Percentiles rank a stretch among this genome's conserved stretches.
These are phyloP conservation scores for Dorcoceras hygrometricum DNA, from an alignment of 257 asterid genomes.

Conservation along the genomic window DNA sequence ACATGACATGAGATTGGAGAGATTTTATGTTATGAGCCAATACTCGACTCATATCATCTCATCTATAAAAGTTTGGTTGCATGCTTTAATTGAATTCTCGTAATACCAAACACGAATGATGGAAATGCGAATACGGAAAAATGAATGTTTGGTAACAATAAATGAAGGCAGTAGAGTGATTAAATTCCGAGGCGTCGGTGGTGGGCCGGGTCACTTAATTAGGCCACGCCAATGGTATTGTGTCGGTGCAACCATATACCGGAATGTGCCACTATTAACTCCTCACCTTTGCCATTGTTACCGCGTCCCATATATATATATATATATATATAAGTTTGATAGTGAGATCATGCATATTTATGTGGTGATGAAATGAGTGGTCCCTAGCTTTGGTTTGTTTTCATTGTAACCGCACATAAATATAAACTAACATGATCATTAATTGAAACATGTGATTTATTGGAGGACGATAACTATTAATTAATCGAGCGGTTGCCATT, in stretches of 20 bases:
- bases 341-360: too few relatives aligned
- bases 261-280: neutral
- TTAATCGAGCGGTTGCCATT: neutral
- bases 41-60: too few relatives aligned
- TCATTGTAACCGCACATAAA: neutral
- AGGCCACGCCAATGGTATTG: constrained; percentile 24
- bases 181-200: constrained; percentile 49
- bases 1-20: too few relatives aligned
- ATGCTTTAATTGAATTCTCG: too few relatives aligned
- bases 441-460: constrained; percentile 32
- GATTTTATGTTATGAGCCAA: too few relatives aligned
- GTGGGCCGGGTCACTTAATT: constrained; percentile 31
- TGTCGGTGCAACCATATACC: neutral
- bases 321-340: too few relatives aligned
- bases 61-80: too few relatives aligned
- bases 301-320: too few relatives aligned
- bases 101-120: neutral
- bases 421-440: constrained; percentile 28
- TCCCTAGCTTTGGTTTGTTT: neutral
- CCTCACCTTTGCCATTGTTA: too few relatives aligned
- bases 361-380: too few relatives aligned
- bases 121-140: constrained; percentile 22
- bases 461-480: constrained; percentile 8
- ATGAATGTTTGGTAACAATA: constrained; percentile 18
- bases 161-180: constrained; percentile 16